Conservation (phyloP, 1,284 basidiomycete species). For the Trichosporon faecale region DNA sequence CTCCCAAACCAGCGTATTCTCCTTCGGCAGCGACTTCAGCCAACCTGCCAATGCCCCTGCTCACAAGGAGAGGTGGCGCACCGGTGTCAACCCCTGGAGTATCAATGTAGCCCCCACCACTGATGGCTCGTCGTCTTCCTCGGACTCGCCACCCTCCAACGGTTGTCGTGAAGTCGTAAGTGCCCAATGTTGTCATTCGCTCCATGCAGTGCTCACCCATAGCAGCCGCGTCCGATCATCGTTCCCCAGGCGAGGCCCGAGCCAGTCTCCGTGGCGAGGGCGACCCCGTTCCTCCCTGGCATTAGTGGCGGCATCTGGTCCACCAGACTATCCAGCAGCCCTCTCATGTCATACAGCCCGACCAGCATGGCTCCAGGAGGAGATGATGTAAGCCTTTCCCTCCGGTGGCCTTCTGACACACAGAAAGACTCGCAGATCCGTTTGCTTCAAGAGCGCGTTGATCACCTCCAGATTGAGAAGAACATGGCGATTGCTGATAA, state of each 20-base stretch:
- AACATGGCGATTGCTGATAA: conserved; percentile 24
- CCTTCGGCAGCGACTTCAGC: background rate
- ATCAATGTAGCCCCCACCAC: background rate
- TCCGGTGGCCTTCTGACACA: background rate
- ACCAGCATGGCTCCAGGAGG: background rate
- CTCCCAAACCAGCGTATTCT: background rate
- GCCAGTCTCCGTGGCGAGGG: conserved; percentile 6
- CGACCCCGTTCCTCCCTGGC: conserved; percentile 25
- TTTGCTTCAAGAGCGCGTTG: conserved; percentile 24
- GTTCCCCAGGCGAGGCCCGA: background rate
- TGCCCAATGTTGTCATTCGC: background rate
- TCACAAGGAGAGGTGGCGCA: conserved; percentile 8
- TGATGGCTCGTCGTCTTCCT: conserved; percentile 4
- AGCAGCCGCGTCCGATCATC: conserved; percentile 1
- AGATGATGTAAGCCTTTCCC: background rate
- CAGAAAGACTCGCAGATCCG: conserved; percentile 25
- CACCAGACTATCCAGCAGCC: background rate
- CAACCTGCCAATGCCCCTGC: background rate
- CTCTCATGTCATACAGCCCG: background rate
- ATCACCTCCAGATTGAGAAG: conserved; percentile 36
- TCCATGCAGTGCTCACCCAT: background rate
- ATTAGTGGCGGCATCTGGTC: conserved; percentile 26
- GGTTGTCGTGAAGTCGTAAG: conserved; percentile 12
- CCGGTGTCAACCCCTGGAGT: background rate
- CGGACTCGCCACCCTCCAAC: background rate